Evolutionary conservation across 345 rosid genomes (phyloP).

Genomic region (Moricandia arvensis): DNA sequence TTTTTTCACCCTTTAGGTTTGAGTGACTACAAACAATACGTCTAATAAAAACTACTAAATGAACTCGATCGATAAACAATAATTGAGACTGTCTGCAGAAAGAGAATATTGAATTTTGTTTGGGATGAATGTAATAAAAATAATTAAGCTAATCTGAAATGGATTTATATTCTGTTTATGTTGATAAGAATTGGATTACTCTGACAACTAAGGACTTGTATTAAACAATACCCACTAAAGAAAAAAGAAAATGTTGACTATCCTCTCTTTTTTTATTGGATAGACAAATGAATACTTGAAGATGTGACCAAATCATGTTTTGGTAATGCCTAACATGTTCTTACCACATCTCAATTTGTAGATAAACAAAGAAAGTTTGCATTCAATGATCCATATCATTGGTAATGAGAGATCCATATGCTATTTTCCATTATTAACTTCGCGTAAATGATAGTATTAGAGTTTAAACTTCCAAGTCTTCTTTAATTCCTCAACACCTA

Average conservation of each 20-base stretch:
- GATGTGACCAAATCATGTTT: conserved; percentile 32
- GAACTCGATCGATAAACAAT: background rate
- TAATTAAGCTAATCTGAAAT: background rate
- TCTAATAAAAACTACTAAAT: too few species aligned
- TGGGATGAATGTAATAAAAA: background rate
- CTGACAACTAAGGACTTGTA: background rate
- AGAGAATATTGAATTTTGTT: background rate
- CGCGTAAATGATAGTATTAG: background rate
- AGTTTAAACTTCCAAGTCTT: background rate
- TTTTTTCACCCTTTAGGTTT: too few species aligned
- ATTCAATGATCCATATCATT: background rate
- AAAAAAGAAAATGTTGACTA: background rate
- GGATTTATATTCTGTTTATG: background rate
- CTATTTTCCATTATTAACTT: background rate
- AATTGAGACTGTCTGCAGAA: too few species aligned
- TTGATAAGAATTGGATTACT: conserved; percentile 9
- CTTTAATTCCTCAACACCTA: background rate
- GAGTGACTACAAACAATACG: too few species aligned
- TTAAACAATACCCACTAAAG: background rate
- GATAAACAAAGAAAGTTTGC: background rate
- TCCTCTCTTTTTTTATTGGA: background rate
- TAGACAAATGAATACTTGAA: background rate
- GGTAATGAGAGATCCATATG: background rate
- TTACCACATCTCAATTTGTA: conserved; percentile 3
- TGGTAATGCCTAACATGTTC: conserved; percentile 37